Percentiles rank a stretch among this genome's conserved stretches.
phyloP scores from a whole-genome alignment of 208 protist species.

The Leishmania arabica region DNA sequence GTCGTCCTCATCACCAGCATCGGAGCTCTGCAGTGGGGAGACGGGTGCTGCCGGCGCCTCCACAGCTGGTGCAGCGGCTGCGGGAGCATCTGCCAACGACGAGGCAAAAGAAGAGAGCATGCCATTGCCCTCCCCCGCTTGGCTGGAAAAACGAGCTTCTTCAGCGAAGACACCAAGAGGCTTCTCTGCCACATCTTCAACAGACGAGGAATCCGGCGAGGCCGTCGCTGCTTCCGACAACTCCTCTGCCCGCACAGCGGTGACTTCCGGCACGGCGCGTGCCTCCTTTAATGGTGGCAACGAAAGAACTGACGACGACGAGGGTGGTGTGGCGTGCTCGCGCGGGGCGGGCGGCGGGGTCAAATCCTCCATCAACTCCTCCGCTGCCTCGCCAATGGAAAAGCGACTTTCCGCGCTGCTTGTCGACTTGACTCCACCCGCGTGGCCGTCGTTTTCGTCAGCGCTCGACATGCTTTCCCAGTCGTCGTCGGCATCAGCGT shows the following conservation, averaged over 20 bases:
- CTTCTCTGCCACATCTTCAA: not conserved
- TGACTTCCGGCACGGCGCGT: not conserved
- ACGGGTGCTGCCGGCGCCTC: not conserved
- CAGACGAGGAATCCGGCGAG: not conserved
- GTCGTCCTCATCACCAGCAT: not conserved
- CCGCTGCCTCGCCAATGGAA: not conserved
- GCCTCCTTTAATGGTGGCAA: not conserved
- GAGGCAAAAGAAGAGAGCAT: not conserved
- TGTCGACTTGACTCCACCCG: not conserved
- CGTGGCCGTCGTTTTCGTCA: not conserved
- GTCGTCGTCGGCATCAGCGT: slow-evolving; percentile 13
- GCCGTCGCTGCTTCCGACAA: not conserved
- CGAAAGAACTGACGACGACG: slow-evolving; percentile 11
- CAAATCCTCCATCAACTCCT: not conserved
- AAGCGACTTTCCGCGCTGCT: not conserved
- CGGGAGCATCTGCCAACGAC: not conserved
- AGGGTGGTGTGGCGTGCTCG: slow-evolving; percentile 18
- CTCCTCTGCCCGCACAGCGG: not conserved
- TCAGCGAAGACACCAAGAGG: not conserved
- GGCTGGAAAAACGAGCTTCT: not conserved
- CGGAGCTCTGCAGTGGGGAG: not conserved
- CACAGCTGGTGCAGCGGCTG: not conserved
- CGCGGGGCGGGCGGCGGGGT: slow-evolving; percentile 16
- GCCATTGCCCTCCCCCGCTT: not conserved
- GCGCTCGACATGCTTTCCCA: slow-evolving; percentile 17